These are phyloP conservation scores for Verticillium klebahnii DNA, from an alignment of 2,329 filamentous ascomycete genomes.

Conservation along the genomic window DNA sequence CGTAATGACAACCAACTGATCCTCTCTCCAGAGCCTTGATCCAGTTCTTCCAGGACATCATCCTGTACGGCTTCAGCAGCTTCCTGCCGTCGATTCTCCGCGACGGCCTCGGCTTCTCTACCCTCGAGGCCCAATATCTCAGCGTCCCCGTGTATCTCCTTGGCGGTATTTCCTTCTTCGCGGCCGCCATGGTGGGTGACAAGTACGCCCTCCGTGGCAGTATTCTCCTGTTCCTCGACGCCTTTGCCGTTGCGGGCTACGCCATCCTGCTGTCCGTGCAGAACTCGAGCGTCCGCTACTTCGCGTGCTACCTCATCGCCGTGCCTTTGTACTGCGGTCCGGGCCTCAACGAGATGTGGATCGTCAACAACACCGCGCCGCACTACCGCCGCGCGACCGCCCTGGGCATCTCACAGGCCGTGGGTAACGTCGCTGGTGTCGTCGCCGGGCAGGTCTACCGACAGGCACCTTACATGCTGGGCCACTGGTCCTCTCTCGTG, in stretches of 20 bases:
- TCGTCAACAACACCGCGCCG: conserved; percentile 38
- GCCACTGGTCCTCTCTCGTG: conserved; percentile 14
- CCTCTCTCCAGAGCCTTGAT: conserved; percentile 24
- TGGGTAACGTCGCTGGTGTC: conserved; percentile 44
- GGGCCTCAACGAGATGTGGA: conserved; percentile 47
- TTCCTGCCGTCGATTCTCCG: conserved; percentile 52
- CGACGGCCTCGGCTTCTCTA: conserved; percentile 40
- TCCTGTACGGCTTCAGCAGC: conserved; percentile 51
- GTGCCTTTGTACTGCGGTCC: conserved; percentile 39
- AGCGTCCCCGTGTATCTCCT: conserved; percentile 51
- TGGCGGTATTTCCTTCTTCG: conserved; percentile 39
- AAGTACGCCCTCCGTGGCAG: conserved; percentile 22
- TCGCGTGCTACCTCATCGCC: conserved; percentile 45
- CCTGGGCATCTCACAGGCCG: conserved; percentile 40
- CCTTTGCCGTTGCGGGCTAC: conserved; percentile 43
- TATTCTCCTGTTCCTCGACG: conserved; percentile 53
- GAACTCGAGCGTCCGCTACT: conserved; percentile 40
- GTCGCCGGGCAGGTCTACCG: conserved; percentile 14
- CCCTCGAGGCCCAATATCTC: conserved; percentile 44
- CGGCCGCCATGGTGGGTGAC: conserved; percentile 39
- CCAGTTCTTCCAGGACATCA: conserved; percentile 48
- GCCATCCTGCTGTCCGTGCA: conserved; percentile 36
- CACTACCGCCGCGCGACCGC: conserved; percentile 40
- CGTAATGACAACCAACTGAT: background rate
- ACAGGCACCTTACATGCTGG: conserved; percentile 23